Evolutionary conservation across 2,329 filamentous ascomycete species (phyloP).

Genomic region (Botryotinia convoluta): DNA sequence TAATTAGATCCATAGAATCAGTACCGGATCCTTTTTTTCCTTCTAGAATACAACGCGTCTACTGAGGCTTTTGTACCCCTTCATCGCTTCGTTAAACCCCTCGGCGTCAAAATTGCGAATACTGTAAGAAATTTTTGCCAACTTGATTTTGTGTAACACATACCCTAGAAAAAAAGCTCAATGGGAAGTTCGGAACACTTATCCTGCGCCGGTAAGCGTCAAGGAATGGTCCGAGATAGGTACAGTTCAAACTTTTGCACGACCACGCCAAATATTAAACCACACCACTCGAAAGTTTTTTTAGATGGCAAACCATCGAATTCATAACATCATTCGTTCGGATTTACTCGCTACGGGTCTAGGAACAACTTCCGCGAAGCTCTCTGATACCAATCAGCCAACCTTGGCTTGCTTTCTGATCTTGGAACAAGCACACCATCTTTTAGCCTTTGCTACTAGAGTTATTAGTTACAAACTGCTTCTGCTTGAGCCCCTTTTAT

Average conservation of each 20-base stretch:
- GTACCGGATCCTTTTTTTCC: neutral
- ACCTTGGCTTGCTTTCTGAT: neutral
- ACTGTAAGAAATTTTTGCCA: neutral
- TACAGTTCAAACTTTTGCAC: slow-evolving; percentile 3
- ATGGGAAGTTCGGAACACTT: slow-evolving; percentile 2
- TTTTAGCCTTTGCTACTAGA: slow-evolving; percentile 1
- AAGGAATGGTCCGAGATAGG: neutral
- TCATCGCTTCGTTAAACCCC: slow-evolving; percentile 7
- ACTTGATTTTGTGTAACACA: neutral
- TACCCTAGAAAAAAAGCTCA: neutral
- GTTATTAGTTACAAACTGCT: neutral
- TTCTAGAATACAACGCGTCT: neutral
- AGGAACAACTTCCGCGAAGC: slow-evolving; percentile 16
- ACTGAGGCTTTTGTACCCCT: neutral
- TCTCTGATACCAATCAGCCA: slow-evolving; percentile 5
- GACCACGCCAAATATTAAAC: slow-evolving; percentile 2
- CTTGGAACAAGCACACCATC: neutral
- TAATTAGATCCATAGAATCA: neutral
- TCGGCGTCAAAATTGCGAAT: slow-evolving; percentile 3
- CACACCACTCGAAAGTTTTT: slow-evolving; percentile 5
- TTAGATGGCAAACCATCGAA: neutral
- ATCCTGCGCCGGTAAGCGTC: slow-evolving; percentile 2
- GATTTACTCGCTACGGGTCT: neutral
- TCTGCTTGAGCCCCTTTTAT: slow-evolving; percentile 16
- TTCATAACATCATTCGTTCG: slow-evolving; percentile 4